These are phyloP conservation scores for Psophocarpus tetragonolobus DNA, from an alignment of 306 rosid species.

Conservation along the genomic window DNA sequence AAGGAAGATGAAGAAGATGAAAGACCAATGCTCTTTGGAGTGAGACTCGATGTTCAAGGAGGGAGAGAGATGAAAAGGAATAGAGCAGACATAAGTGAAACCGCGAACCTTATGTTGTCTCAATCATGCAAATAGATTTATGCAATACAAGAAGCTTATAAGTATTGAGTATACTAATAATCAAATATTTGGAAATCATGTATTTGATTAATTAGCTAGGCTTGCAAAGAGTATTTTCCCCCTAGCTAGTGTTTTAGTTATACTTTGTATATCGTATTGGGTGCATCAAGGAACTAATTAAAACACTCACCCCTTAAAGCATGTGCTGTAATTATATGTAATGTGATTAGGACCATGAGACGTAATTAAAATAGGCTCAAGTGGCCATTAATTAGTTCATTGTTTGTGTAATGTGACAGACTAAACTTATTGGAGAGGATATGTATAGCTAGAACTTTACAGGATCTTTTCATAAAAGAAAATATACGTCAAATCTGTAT, in stretches of 20 bases:
- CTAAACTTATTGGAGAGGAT: background rate
- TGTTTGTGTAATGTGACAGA: background rate
- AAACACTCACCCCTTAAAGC: constrained; percentile 14
- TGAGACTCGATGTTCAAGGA: constrained; percentile 73
- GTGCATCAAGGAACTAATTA: background rate
- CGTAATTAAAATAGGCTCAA: background rate
- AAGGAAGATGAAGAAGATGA: constrained; percentile 36
- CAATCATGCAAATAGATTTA: constrained; percentile 68
- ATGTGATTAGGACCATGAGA: background rate
- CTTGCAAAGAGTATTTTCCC: background rate
- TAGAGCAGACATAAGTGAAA: constrained; percentile 56
- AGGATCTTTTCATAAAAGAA: no score
- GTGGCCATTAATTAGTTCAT: background rate
- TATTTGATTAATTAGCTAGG: constrained; percentile 13
- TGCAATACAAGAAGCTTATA: background rate
- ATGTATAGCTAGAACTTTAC: no score
- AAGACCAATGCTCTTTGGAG: constrained; percentile 88
- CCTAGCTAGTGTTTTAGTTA: background rate
- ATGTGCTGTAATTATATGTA: background rate
- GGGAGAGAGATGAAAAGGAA: constrained; percentile 65
- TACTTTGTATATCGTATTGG: background rate
- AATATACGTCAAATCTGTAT: no score
- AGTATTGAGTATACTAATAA: constrained; percentile 3
- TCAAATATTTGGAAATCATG: background rate
- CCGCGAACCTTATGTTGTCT: constrained; percentile 61